Evolutionary conservation across 2,329 filamentous ascomycete species (phyloP), one percentile per base, ranked within the genome.

Genomic region (Ophiosphaerella herpotricha): DNA sequence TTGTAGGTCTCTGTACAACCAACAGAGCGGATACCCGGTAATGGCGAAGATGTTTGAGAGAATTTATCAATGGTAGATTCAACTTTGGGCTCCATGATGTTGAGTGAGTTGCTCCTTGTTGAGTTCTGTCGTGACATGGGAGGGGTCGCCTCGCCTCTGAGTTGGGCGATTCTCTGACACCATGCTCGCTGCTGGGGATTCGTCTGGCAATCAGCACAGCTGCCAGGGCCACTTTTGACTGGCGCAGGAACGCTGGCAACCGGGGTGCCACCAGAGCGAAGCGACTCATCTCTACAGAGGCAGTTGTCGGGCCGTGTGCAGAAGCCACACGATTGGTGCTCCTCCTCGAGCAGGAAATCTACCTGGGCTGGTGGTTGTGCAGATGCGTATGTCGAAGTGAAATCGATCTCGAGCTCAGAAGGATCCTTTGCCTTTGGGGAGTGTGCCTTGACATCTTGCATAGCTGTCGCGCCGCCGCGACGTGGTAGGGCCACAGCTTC

Each of bases 1-100:
- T 65, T 70, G 52, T 64, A 73, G 3, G 70, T 64, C 32, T 73
- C 70, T 32, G 56, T 68, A 78, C 70, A 73, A 29, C 69, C 68
- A 23, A 73, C 65, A 8, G 69, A 64, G 11, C 55, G 45, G 46
- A 61, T 47, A 16, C 45, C 52, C 43, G 37, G 48, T 39, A 55
- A 47, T 7, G 60, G 46, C 1, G 57, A 47, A 2, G 55, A 50
- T 34, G 38, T 48, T 26, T 48, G 46, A 9, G 39, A 36, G 13
- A 48, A 26, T 13, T 49, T 37, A 33, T 65, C 62, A 18, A 64
- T 59, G 26, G 48, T 48, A 8, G 60, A 55, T n/a, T 64, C 53
- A 6, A 58, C 62, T 6, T 58, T 63, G 5, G 67, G 66, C 43
- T 71, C 66, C 52, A 69, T 58, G 4, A 62, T 56, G 12, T 62